Base-by-base conservation (phyloP, 2,329 filamentous ascomycete species). In the Podosphaera fusca region DNA sequence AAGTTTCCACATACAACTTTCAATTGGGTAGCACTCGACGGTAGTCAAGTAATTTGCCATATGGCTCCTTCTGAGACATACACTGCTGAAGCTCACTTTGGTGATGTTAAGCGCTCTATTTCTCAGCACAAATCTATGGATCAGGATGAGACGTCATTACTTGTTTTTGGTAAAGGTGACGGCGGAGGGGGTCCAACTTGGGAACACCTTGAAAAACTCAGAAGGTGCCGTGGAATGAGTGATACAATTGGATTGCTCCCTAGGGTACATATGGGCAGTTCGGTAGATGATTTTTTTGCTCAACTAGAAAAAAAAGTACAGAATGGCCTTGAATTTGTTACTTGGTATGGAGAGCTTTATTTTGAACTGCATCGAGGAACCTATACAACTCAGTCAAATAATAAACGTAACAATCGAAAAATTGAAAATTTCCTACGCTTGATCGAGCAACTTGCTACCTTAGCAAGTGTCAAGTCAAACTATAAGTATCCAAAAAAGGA, bases 1-100 rank as follows among this genome's bases (percentile, higher is more conserved):
- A 94, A 85, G 67, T 98, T 96, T 72, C 92, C 92, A 0, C 92
- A 96, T 67, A 96, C 92, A 4, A 96, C 92, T 0, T 98, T 98
- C 75, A 95, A 95, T 70, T 98, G 92, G 92, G 89, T 98, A 36
- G 81, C 88, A 10, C 79, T 95, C 12, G 92, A 98, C 68, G 90
- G 92, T 58, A 94, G 86, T 66, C 92, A 96, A 67, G 92, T 98
- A 62, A 80, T 98, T 60, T 96, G 90, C 69, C 92, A 98, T 67
- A 98, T 98, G 92, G 81, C 89, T 2, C 92, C 92, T 1, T 80
- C 87, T 1, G 89, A 98, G 71, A 96, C 92, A 0, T 96, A 98
- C 69, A 96, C 90, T 4, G 85, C 92, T 2, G 83, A 89, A 64
- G 92, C 92, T 33, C 82, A 96, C 69, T 95, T 96, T 71, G 89